Evolutionary conservation across 2,329 filamentous ascomycete genomes (phyloP).

Genomic region (Talaromyces albobiverticillius): DNA sequence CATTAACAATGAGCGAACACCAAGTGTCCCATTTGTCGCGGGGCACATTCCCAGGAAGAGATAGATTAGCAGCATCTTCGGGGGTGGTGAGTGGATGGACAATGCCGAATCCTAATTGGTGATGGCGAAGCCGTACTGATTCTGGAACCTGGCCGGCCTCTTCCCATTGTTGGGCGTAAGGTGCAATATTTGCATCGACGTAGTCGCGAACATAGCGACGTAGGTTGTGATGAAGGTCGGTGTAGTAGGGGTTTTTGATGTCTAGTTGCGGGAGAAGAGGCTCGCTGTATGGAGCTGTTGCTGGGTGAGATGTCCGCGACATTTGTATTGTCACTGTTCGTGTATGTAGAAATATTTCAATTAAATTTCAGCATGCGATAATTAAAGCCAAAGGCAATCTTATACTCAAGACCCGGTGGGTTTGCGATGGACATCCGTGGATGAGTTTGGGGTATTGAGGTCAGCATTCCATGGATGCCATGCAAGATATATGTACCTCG

Average conservation of each 20-base stretch:
- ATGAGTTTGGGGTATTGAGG: too few species aligned
- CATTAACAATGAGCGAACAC: constrained; percentile 54
- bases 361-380: too few species aligned
- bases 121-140: constrained; percentile 37
- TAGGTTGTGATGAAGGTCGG: constrained; percentile 57
- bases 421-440: too few species aligned
- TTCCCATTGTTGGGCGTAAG: constrained; percentile 64
- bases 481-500: too few species aligned
- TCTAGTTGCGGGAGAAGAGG: constrained; percentile 48
- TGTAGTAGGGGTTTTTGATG: constrained; percentile 56
- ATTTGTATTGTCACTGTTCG: neutral
- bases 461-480: too few species aligned
- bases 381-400: too few species aligned
- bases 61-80: constrained; percentile 38
- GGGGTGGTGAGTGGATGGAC: constrained; percentile 35
- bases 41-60: constrained; percentile 46
- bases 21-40: constrained; percentile 55
- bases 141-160: constrained; percentile 52
- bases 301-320: constrained; percentile 14
- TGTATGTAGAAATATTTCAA: too few species aligned
- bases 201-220: constrained; percentile 58
- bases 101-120: constrained; percentile 38
- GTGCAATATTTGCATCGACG: constrained; percentile 57
- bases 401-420: too few species aligned
- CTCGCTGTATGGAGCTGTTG: constrained; percentile 38